phyloP scores from a whole-genome alignment of 106 monocot species.

The Xerophyta viscosa region DNA sequence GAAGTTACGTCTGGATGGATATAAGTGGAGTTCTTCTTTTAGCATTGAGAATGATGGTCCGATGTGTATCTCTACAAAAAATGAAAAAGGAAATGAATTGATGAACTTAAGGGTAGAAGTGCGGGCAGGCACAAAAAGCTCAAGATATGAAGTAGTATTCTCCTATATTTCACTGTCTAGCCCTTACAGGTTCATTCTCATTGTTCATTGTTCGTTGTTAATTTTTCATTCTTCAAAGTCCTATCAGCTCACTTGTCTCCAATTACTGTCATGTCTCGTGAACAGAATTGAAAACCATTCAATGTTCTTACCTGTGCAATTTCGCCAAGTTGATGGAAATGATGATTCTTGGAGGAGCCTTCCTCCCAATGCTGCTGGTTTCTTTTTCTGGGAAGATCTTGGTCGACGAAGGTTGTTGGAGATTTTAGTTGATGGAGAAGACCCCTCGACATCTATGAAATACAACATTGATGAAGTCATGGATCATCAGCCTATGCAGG shows the following conservation, averaged over 20 bases:
- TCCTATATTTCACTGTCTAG: conserved; percentile 48
- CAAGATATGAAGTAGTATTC: conserved; percentile 74
- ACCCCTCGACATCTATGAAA: conserved; percentile 48
- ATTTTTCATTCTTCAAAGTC: neutral
- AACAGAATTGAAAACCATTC: conserved; percentile 92
- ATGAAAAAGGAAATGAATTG: conserved; percentile 29
- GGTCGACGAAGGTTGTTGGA: conserved; percentile 59
- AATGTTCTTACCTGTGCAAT: conserved; percentile 54
- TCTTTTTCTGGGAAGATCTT: conserved; percentile 96
- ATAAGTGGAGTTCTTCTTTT: conserved; percentile 88
- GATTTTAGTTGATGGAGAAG: conserved; percentile 67
- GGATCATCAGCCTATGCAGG: conserved; percentile 51
- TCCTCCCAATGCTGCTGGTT: conserved; percentile 75
- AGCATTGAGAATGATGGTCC: conserved; percentile 73
- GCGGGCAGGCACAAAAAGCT: conserved; percentile 60
- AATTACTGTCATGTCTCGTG: neutral
- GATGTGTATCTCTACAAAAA: conserved; percentile 49
- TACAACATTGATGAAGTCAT: conserved; percentile 72
- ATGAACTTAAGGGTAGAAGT: conserved; percentile 67
- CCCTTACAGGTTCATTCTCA: conserved; percentile 71
- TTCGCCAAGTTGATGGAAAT: conserved; percentile 72
- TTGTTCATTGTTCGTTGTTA: no score
- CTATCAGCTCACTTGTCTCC: neutral
- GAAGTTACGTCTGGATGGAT: conserved; percentile 75
- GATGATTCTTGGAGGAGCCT: conserved; percentile 68